phyloP scores from a whole-genome alignment of 305 asterid genomes.

The Solanum aculeatissimum region DNA sequence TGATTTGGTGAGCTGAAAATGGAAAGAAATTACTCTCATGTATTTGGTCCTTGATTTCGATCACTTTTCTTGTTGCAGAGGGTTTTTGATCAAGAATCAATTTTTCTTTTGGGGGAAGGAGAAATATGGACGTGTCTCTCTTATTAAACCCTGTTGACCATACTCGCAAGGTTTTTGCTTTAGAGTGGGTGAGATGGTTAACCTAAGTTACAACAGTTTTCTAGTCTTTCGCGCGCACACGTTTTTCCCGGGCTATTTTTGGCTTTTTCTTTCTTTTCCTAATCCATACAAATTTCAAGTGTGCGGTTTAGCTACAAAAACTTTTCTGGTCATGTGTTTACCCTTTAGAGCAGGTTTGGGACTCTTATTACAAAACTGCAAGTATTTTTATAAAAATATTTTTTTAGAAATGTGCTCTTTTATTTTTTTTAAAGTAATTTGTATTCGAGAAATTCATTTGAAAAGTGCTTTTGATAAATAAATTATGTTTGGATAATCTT shows the following conservation, averaged over 20 bases:
- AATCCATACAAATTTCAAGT: background rate
- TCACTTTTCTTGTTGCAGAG: slow-evolving; percentile 5
- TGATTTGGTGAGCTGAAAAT: slow-evolving; percentile 80
- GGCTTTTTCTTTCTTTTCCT: too few species aligned
- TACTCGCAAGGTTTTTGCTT: background rate
- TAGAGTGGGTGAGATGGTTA: slow-evolving; percentile 22
- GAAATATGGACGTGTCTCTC: background rate
- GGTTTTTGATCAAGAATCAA: background rate
- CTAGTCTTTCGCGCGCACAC: background rate
- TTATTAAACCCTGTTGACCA: background rate
- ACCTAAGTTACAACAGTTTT: slow-evolving; percentile 18
- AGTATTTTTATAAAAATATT: too few species aligned
- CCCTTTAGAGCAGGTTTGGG: background rate
- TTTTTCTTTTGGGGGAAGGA: background rate
- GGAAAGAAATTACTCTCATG: slow-evolving; percentile 4
- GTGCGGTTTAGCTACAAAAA: background rate
- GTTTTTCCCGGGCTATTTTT: slow-evolving; percentile 4
- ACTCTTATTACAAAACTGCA: too few species aligned
- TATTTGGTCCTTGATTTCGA: background rate
- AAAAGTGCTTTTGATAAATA: too few species aligned
- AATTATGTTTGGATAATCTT: too few species aligned
- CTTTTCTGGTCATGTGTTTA: background rate
- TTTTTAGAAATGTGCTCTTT: too few species aligned
- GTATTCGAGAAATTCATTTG: too few species aligned
- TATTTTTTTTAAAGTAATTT: too few species aligned